Base-by-base conservation (phyloP, 176 grass and related monocot species). In the Poa annua region DNA sequence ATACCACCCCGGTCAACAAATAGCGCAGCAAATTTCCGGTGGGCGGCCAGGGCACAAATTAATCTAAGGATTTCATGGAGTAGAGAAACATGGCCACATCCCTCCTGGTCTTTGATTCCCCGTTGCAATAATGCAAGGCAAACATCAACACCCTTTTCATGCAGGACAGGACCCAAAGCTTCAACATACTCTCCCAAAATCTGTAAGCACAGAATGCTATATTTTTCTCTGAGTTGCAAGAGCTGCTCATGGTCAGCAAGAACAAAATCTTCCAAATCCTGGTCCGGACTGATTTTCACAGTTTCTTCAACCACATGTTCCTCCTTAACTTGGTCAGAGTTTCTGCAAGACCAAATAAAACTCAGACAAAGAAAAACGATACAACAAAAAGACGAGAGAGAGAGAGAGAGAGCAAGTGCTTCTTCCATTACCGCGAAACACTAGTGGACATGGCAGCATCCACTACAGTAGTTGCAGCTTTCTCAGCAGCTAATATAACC, bases 1-100 rank as follows among this genome's bases (percentile, higher is more conserved):
- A 99, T 99, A 54, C 96, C 96, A 86, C 96, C 93, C 67, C 96
- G 87, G 73, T 99, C 96, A 52, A 99, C 96, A 81, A 99, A 99
- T 34, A 99, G 84, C 4, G 96, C 96, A 61, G 93, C 89, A 78
- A 99, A 95, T 75, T 99, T 99, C 49, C 91, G 77, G 75, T 99
- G 96, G 13, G 96, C 96, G 55, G 92, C 96, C 62, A 99, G 67
- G 52, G 91, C 93, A 88, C 92, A 95, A 64, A 96, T 91, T 51
- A 99, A 85, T 80, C 91, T 91, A 74, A 99, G 89, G 19, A 96
- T 83, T 75, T 99, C 93, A 70, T 91, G 91, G 36, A 99, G 85
- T 79, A 96, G 76, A 44, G 80, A 71, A 68, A 92, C 78, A 7
- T 94, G 47, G 45, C 65, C 74, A 70, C 50, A 62, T 52, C 85